Percentiles rank a stretch among this genome's conserved stretches.
These are phyloP conservation scores for Geotrichum citri-aurantii DNA, from an alignment of 1,139 yeast species.

Conservation along the genomic window DNA sequence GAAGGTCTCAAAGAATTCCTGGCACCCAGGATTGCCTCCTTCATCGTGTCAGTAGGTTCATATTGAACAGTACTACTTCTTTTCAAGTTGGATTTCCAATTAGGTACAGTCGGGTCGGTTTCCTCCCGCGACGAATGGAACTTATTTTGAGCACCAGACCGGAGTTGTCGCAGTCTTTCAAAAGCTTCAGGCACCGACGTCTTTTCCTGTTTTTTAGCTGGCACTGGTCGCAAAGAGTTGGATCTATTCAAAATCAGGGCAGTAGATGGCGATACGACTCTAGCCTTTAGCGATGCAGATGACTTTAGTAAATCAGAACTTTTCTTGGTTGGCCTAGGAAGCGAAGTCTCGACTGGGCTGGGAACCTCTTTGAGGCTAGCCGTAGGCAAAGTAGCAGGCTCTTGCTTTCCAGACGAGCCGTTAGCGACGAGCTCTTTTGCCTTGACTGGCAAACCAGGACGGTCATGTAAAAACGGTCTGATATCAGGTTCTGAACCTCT, in stretches of 20 bases:
- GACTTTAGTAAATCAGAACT: conserved; percentile 2
- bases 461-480: background rate
- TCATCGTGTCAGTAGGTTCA: conserved; percentile 26
- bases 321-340: conserved; percentile 8
- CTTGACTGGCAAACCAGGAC: background rate
- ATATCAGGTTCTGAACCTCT: background rate
- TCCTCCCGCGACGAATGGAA: conserved; percentile 21
- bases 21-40: conserved; percentile 24
- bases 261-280: conserved; percentile 17
- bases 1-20: conserved; percentile 18
- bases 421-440: background rate
- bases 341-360: background rate
- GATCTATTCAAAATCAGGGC: conserved; percentile 14
- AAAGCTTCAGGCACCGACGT: conserved; percentile 23
- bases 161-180: conserved; percentile 20
- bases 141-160: conserved; percentile 22
- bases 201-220: conserved; percentile 2
- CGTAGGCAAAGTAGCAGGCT: too few relatives aligned
- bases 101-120: conserved; percentile 21
- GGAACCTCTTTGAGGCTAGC: background rate
- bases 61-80: conserved; percentile 26
- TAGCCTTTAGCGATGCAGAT: background rate
- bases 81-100: conserved; percentile 23
- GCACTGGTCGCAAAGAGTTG: conserved; percentile 8
- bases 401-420: background rate